These are phyloP conservation scores for Termitomyces sp. DNA, from an alignment of 768 basidiomycete genomes.

Conservation along the genomic window DNA sequence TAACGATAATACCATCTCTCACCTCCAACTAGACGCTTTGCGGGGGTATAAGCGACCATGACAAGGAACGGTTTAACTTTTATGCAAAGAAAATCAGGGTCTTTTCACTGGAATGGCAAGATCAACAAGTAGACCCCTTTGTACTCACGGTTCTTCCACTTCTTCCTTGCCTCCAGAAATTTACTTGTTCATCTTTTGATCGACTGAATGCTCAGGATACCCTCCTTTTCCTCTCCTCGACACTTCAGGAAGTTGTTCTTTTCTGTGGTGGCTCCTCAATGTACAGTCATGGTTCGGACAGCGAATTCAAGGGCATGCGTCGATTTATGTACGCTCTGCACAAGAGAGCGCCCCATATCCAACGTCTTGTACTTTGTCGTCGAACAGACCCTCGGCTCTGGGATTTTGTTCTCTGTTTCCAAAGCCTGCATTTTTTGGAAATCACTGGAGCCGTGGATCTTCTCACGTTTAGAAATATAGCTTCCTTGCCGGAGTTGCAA, in stretches of 20 bases:
- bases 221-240: not conserved
- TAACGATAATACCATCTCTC: not conserved
- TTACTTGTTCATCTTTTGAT: not conserved
- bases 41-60: not conserved
- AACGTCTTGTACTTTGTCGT: not conserved
- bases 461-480: not conserved
- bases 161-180: not conserved
- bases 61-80: not conserved
- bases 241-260: not conserved
- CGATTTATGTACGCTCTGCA: not conserved
- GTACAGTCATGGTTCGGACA: not conserved
- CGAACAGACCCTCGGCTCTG: not conserved
- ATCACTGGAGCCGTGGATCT: not conserved
- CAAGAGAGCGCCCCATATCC: not conserved
- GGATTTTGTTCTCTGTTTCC: not conserved
- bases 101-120: not conserved
- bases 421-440: not conserved
- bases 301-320: not conserved
- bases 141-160: not conserved
- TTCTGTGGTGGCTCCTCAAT: not conserved
- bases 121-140: not conserved
- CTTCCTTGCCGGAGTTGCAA: not conserved
- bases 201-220: not conserved
- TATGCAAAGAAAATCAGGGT: not conserved
- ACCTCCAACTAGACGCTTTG: not conserved